Percentiles rank a stretch among this genome's conserved stretches.
Evolutionary conservation across 192 early-diverging fungal species (phyloP).

Genomic region (Podochytrium sp.): DNA sequence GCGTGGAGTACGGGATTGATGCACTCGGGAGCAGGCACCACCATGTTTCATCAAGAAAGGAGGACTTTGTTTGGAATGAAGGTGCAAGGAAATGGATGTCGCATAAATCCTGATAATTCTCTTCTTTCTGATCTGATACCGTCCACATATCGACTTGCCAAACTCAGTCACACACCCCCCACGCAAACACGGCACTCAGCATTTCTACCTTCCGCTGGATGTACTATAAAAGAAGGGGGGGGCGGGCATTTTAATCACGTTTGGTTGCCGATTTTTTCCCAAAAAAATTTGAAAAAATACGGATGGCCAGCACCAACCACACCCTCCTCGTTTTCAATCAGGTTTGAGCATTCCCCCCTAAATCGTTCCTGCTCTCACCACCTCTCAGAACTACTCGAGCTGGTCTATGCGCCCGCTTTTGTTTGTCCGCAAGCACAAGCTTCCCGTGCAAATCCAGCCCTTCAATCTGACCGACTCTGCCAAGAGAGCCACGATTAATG

Average conservation of each 20-base stretch:
- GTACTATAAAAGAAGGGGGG: too few species aligned
- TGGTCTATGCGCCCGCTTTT: slow-evolving; percentile 21
- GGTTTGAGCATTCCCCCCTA: not conserved
- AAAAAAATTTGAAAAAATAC: too few species aligned
- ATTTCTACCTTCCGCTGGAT: too few species aligned
- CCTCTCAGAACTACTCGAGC: slow-evolving; percentile 3
- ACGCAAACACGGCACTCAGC: too few species aligned
- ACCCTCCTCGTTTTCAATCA: slow-evolving; percentile 8
- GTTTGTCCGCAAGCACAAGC: slow-evolving; percentile 14
- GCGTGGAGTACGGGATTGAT: not conserved
- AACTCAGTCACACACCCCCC: too few species aligned
- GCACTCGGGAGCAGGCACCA: not conserved
- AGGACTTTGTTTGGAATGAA: not conserved
- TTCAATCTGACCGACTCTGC: not conserved
- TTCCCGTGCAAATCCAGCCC: not conserved
- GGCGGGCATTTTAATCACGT: too few species aligned
- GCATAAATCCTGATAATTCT: too few species aligned
- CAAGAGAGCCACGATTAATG: not conserved
- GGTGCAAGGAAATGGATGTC: too few species aligned
- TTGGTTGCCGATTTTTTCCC: too few species aligned
- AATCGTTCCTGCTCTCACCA: too few species aligned
- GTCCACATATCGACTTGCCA: too few species aligned
- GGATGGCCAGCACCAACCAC: not conserved
- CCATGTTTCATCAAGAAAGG: not conserved
- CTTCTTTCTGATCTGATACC: too few species aligned